phyloP scores from a whole-genome alignment of 2,329 filamentous ascomycete genomes.

The Annulohypoxylon truncatum region DNA sequence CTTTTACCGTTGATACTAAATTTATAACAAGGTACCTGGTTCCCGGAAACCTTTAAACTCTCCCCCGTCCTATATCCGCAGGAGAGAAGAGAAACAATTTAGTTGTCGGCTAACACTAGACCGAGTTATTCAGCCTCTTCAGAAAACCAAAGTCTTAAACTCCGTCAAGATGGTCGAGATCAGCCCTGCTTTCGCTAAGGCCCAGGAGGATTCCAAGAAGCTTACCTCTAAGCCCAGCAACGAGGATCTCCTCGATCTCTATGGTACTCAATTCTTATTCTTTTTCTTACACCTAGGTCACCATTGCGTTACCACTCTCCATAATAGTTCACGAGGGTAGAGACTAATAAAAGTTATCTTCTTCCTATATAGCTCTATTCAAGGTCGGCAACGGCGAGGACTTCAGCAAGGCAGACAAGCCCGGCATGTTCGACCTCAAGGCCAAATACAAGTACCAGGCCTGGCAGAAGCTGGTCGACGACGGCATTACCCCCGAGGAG shows the following conservation, averaged over 20 bases:
- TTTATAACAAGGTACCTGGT: conserved; percentile 10
- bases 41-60: background rate
- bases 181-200: conserved; percentile 38
- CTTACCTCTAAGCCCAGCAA: conserved; percentile 72
- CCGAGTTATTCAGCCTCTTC: background rate
- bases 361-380: conserved; percentile 61
- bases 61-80: background rate
- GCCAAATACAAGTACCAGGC: conserved; percentile 83
- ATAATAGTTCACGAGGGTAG: background rate
- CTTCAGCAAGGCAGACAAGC: conserved; percentile 64
- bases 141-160: conserved; percentile 4
- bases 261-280: conserved; percentile 56
- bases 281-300: background rate
- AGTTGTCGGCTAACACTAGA: conserved; percentile 14
- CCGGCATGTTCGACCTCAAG: conserved; percentile 78
- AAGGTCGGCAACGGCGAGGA: conserved; percentile 70
- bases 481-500: conserved; percentile 69
- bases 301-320: background rate
- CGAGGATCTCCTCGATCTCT: conserved; percentile 73
- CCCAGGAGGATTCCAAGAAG: conserved; percentile 70
- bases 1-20: background rate
- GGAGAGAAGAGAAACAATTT: background rate
- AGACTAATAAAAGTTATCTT: conserved; percentile 14
- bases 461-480: conserved; percentile 78
- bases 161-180: conserved; percentile 44